A percentile compares a stretch with the other conserved stretches of the same genome.
Evolutionary conservation across 305 asterid species (phyloP).

Genomic region (Fraxinus dipetala): DNA sequence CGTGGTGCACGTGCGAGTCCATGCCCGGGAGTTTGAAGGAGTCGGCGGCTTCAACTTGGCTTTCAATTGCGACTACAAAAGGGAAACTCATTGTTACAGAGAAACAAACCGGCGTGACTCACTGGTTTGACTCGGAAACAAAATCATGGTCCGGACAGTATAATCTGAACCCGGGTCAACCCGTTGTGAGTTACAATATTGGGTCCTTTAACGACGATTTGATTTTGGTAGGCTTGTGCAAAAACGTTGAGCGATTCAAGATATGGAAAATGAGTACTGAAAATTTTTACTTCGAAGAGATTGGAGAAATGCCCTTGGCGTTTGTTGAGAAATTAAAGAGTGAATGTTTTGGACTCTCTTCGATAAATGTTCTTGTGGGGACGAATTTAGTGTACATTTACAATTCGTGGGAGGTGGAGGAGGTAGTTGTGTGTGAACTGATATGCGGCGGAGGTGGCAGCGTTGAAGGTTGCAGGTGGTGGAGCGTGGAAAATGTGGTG

Average conservation of each 20-base stretch:
- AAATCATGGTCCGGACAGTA: constrained; percentile 44
- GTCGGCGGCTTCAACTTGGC: constrained; percentile 42
- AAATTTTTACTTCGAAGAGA: constrained; percentile 31
- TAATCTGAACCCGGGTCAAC: constrained; percentile 31
- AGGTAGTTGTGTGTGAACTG: constrained; percentile 62
- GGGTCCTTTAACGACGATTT: constrained; percentile 29
- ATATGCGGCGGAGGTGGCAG: constrained; percentile 12
- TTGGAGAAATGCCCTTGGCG: constrained; percentile 60
- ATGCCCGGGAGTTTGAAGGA: constrained; percentile 52
- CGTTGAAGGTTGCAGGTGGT: constrained; percentile 43
- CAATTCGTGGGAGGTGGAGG: constrained; percentile 39
- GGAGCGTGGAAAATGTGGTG: constrained; percentile 48
- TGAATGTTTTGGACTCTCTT: constrained; percentile 32
- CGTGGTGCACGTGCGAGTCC: constrained; percentile 46
- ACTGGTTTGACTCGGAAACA: constrained; percentile 50
- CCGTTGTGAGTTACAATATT: constrained; percentile 33
- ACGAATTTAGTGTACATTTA: constrained; percentile 44
- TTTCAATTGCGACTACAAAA: constrained; percentile 42
- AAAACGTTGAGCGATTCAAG: constrained; percentile 35
- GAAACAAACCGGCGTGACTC: constrained; percentile 46
- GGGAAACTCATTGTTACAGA: constrained; percentile 47
- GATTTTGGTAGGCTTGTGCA: constrained; percentile 42
- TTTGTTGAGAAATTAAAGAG: constrained; percentile 36
- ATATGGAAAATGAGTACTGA: constrained; percentile 39
- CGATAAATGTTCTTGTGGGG: constrained; percentile 35